phyloP scores from a whole-genome alignment of 306 rosid species.

The Lupinus albus region DNA sequence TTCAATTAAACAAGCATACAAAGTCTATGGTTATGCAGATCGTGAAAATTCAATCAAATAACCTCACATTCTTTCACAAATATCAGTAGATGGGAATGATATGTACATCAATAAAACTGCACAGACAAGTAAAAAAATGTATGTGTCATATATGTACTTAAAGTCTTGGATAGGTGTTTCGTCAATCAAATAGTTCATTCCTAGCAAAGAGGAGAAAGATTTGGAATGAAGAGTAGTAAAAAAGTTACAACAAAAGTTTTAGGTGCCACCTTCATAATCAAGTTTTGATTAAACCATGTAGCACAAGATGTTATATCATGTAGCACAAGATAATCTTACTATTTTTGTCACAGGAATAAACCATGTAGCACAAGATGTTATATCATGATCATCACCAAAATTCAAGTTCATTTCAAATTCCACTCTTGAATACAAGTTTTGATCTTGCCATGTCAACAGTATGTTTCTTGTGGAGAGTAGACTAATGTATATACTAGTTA shows the following conservation, averaged over 20 bases:
- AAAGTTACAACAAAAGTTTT: not conserved
- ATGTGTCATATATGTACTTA: not conserved
- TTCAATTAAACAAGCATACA: conserved; percentile 4
- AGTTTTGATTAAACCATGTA: not conserved
- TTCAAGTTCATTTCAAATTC: conserved; percentile 2
- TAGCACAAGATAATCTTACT: no score
- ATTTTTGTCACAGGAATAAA: no score
- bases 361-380: not conserved
- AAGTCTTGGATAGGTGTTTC: not conserved
- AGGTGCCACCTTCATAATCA: not conserved
- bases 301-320: conserved; percentile 3
- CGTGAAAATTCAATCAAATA: not conserved
- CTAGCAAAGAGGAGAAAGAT: not conserved
- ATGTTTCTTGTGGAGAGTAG: not conserved
- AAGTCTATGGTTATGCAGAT: not conserved
- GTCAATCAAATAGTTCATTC: conserved; percentile 9
- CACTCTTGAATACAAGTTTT: conserved; percentile 30
- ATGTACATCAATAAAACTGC: conserved; percentile 6
- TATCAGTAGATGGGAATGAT: not conserved
- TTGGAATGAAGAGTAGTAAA: not conserved
- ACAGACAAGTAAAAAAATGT: not conserved
- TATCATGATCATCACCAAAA: conserved; percentile 11
- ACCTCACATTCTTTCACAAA: not conserved
- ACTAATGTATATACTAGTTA: not conserved
- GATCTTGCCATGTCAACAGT: not conserved